phyloP scores from a whole-genome alignment of 352 stramenopile species.

The Globisporangium canariense region DNA sequence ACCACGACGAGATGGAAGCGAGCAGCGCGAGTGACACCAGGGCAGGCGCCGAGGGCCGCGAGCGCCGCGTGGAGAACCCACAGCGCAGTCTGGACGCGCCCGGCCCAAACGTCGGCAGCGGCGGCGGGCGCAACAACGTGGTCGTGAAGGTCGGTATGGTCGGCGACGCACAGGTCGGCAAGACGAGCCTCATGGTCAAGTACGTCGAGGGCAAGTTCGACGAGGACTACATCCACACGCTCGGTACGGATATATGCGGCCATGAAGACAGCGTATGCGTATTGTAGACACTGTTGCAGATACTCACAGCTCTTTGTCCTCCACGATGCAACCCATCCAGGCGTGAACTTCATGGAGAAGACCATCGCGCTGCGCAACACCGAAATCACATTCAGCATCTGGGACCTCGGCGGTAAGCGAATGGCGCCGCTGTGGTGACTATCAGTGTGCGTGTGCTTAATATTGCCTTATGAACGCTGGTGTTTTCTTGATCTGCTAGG shows the following conservation, averaged over 20 bases:
- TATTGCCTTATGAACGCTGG: no score
- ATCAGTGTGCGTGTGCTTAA: no score
- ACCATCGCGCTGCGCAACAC: conserved; percentile 92
- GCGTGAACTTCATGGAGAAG: conserved; percentile 97
- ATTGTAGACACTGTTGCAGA: background rate
- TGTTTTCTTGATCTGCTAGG: conserved; percentile 22
- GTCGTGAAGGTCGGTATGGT: conserved; percentile 94
- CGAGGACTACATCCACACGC: conserved; percentile 95
- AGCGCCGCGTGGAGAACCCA: conserved; percentile 16
- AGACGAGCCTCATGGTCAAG: conserved; percentile 96
- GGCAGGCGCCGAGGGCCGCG: conserved; percentile 4
- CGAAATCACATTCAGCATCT: conserved; percentile 95
- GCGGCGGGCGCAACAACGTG: conserved; percentile 79
- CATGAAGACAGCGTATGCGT: background rate
- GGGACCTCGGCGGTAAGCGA: conserved; percentile 86
- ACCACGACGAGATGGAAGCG: background rate
- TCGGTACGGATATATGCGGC: conserved; percentile 45
- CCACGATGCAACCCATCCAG: conserved; percentile 28
- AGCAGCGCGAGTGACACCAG: background rate
- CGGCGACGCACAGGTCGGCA: conserved; percentile 92
- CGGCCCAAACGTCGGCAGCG: conserved; percentile 24
- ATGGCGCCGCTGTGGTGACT: background rate
- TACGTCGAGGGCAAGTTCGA: conserved; percentile 96
- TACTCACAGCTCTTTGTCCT: no score
- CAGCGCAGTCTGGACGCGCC: conserved; percentile 28